These are phyloP conservation scores for Hirschioporus abietinus DNA, from an alignment of 768 basidiomycete genomes.

Conservation along the genomic window DNA sequence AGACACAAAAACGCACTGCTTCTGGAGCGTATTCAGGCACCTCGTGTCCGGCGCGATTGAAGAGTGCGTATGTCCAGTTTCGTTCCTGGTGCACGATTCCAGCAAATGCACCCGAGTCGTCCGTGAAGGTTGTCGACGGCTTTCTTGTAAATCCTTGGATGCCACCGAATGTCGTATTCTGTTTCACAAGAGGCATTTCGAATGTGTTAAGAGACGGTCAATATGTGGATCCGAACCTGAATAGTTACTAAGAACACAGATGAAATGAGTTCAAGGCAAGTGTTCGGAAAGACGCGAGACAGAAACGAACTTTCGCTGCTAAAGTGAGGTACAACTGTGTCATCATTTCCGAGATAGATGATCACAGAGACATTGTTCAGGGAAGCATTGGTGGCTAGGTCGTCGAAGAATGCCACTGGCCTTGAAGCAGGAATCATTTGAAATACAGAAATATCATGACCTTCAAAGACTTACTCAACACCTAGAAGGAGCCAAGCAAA, in stretches of 20 bases:
- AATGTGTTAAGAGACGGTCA: neutral
- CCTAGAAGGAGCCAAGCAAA: constrained; percentile 18
- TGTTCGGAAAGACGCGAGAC: neutral
- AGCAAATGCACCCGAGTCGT: constrained; percentile 51
- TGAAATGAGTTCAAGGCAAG: neutral
- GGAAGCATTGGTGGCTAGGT: constrained; percentile 60
- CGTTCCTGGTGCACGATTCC: constrained; percentile 78
- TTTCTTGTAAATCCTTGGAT: constrained; percentile 67
- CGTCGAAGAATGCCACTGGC: constrained; percentile 58
- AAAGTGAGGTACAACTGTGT: constrained; percentile 56
- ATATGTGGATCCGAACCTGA: neutral
- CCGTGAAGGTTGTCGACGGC: constrained; percentile 64
- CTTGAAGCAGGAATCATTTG: constrained; percentile 23
- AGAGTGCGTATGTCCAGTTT: constrained; percentile 43
- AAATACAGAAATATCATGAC: neutral
- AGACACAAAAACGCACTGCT: constrained; percentile 44
- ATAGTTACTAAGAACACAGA: neutral
- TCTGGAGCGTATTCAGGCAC: constrained; percentile 29
- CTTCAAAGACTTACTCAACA: constrained; percentile 24
- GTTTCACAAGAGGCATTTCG: neutral
- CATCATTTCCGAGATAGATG: constrained; percentile 65
- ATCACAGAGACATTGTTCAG: constrained; percentile 46
- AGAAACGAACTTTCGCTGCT: constrained; percentile 51
- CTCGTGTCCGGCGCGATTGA: constrained; percentile 35
- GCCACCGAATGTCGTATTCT: constrained; percentile 38